Percentiles rank a stretch among this genome's conserved stretches.
Evolutionary conservation across 2,329 filamentous ascomycete genomes (phyloP).

Genomic region (Hypoxylon sp.): DNA sequence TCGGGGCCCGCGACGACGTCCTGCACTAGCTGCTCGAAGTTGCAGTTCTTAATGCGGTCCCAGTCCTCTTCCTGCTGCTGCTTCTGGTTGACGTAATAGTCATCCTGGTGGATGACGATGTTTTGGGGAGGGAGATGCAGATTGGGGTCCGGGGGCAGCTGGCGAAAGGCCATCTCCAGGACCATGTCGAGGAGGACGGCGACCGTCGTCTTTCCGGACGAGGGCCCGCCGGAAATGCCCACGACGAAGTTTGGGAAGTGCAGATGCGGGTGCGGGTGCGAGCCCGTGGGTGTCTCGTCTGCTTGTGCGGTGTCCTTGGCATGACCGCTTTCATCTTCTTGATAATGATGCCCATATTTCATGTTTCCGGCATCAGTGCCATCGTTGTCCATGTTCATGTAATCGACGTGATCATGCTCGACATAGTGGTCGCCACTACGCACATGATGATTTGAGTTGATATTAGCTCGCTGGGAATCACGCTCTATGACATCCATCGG

Average conservation of each 20-base stretch:
- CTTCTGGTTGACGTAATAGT: constrained; percentile 8
- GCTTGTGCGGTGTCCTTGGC: not conserved
- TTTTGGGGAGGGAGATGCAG: not conserved
- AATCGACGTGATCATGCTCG: too few relatives aligned
- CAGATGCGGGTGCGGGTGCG: not conserved
- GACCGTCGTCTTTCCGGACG: constrained; percentile 43
- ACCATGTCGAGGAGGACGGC: constrained; percentile 37
- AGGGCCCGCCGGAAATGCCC: constrained; percentile 41
- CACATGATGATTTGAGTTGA: too few relatives aligned
- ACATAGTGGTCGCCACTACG: too few relatives aligned
- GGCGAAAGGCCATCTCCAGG: constrained; percentile 17
- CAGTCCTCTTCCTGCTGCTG: constrained; percentile 10
- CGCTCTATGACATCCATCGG: too few relatives aligned
- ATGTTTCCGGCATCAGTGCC: too few relatives aligned
- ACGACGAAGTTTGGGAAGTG: constrained; percentile 27
- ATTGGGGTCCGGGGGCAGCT: not conserved
- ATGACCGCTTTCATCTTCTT: not conserved
- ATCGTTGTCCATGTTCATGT: too few relatives aligned
- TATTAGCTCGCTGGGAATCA: too few relatives aligned
- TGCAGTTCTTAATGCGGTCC: constrained; percentile 10
- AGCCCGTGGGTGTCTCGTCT: not conserved
- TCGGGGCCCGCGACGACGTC: constrained; percentile 2
- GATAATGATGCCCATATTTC: too few relatives aligned
- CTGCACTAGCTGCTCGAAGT: constrained; percentile 6
- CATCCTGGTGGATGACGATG: constrained; percentile 19